Conservation (phyloP, 495 filamentous ascomycete species). For the Aspergillus coremiiformis region DNA sequence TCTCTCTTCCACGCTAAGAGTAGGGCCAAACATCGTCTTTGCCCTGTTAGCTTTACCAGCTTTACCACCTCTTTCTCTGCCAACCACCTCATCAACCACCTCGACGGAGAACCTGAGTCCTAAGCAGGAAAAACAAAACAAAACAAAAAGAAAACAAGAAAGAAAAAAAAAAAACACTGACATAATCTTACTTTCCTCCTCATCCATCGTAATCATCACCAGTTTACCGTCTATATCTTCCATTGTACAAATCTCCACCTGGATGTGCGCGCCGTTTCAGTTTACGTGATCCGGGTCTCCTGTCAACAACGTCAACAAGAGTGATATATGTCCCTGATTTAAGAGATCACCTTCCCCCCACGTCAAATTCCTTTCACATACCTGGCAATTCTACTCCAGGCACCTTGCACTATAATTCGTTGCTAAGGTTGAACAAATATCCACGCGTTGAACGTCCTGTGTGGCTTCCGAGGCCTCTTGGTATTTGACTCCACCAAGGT, state of each 20-base stretch:
- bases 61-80: conserved; percentile 33
- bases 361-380: conserved; percentile 17
- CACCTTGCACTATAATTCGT: conserved; percentile 23
- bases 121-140: too few species aligned
- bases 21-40: conserved; percentile 45
- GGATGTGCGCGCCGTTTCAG: conserved; percentile 21
- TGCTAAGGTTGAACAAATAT: conserved; percentile 26
- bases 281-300: conserved; percentile 16
- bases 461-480: conserved; percentile 23
- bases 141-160: not conserved
- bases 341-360: conserved; percentile 12
- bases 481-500: conserved; percentile 34
- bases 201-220: conserved; percentile 13
- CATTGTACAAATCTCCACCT: not conserved
- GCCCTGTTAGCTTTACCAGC: conserved; percentile 35
- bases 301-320: conserved; percentile 25
- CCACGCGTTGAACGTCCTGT: conserved; percentile 40
- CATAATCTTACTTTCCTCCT: conserved; percentile 11
- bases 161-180: not conserved
- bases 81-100: conserved; percentile 17
- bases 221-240: conserved; percentile 1
- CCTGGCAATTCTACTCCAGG: conserved; percentile 8
- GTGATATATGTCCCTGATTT: conserved; percentile 19
- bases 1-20: conserved; percentile 40
- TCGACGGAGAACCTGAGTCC: not conserved